Evolutionary conservation across 2,329 filamentous ascomycete species (phyloP).

Genomic region (Cytospora chrysosperma): DNA sequence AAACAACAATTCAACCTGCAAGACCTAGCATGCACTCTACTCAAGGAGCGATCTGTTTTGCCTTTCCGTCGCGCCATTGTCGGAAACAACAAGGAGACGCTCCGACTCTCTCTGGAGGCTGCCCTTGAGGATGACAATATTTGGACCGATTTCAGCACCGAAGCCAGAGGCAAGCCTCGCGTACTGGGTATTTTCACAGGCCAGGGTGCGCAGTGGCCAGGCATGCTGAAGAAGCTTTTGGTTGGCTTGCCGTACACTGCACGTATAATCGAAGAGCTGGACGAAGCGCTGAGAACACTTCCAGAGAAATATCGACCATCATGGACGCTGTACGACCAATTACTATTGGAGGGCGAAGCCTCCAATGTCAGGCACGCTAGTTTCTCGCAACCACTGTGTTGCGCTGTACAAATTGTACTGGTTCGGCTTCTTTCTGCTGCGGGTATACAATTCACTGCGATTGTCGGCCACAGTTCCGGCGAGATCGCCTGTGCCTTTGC

Average conservation of each 20-base stretch:
- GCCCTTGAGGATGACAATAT: too few species aligned
- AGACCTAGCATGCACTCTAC: too few species aligned
- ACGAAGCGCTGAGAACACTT: neutral
- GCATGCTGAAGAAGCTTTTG: constrained; percentile 35
- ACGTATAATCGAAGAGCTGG: too few species aligned
- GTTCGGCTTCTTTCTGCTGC: constrained; percentile 33
- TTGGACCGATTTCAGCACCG: too few species aligned
- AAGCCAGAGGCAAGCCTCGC: too few species aligned
- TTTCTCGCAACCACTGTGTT: constrained; percentile 33
- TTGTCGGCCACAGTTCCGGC: constrained; percentile 32
- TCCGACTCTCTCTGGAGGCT: neutral
- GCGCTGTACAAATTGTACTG: constrained; percentile 39
- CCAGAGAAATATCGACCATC: neutral
- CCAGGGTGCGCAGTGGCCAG: constrained; percentile 36
- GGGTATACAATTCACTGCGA: constrained; percentile 27
- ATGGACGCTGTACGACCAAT: constrained; percentile 3
- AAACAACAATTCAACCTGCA: too few species aligned
- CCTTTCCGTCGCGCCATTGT: too few species aligned
- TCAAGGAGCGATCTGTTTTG: too few species aligned
- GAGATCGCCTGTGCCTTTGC: constrained; percentile 17
- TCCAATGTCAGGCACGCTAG: too few species aligned
- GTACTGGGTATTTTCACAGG: constrained; percentile 33
- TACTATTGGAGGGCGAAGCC: constrained; percentile 2
- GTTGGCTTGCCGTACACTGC: too few species aligned
- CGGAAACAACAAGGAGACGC: too few species aligned